phyloP scores from a whole-genome alignment of 1,139 yeast genomes.

The Hanseniaspora sp. region DNA sequence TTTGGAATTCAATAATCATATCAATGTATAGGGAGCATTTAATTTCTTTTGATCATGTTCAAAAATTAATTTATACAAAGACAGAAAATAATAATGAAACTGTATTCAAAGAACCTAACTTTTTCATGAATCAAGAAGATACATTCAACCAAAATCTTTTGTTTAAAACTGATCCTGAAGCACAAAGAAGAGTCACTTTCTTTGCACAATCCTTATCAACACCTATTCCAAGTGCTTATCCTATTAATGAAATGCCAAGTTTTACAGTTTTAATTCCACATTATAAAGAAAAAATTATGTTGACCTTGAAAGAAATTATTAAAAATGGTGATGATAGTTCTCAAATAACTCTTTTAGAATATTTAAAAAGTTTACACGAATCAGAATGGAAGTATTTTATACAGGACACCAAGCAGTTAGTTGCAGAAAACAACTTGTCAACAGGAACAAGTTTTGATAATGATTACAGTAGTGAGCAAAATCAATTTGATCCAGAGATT shows the following conservation, averaged over 20 bases:
- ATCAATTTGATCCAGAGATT: conserved; percentile 31
- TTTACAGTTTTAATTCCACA: conserved; percentile 66
- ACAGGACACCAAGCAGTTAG: conserved; percentile 58
- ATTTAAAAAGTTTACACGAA: conserved; percentile 61
- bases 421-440: conserved; percentile 39
- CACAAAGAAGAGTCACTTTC: conserved; percentile 64
- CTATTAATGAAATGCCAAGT: conserved; percentile 66
- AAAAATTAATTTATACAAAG: conserved; percentile 46
- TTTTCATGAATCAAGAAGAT: conserved; percentile 61
- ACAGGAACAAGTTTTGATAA: conserved; percentile 13
- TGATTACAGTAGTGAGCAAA: neutral
- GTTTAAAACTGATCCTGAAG: conserved; percentile 52
- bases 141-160: conserved; percentile 49
- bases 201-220: conserved; percentile 68
- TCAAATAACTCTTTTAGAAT: conserved; percentile 59
- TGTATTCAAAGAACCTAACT: conserved; percentile 52
- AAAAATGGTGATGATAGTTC: conserved; percentile 58
- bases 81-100: conserved; percentile 24
- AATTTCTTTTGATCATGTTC: conserved; percentile 60
- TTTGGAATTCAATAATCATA: conserved; percentile 63
- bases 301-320: conserved; percentile 57
- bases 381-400: conserved; percentile 69
- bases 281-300: conserved; percentile 59
- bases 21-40: conserved; percentile 64
- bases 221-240: conserved; percentile 60